Evolutionary conservation across 75 land plant genomes (phyloP).

Genomic region (Cryptomeria japonica): DNA sequence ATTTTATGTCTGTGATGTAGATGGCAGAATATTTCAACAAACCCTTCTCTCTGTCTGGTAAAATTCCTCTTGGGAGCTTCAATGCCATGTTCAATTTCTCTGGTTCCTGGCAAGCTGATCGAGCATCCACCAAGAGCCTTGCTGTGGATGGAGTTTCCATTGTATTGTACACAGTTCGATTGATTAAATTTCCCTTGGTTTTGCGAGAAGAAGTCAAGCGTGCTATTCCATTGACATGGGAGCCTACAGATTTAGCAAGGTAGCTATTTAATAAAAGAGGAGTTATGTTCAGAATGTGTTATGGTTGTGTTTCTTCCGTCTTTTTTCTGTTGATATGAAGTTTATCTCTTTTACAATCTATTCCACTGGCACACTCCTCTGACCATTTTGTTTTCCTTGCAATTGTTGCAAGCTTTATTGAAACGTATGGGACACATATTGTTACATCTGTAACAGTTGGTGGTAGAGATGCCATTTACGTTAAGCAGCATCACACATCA

Average conservation of each 20-base stretch:
- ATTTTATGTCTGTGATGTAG: slow-evolving; percentile 17
- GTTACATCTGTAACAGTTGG: slow-evolving; percentile 48
- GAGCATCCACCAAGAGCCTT: slow-evolving; percentile 37
- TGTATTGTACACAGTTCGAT: slow-evolving; percentile 21
- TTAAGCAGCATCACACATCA: slow-evolving; percentile 52
- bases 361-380: not conserved
- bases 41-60: slow-evolving; percentile 22
- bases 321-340: not conserved
- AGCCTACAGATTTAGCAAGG: slow-evolving; percentile 46
- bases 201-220: slow-evolving; percentile 36
- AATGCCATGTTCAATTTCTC: slow-evolving; percentile 46
- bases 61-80: slow-evolving; percentile 39
- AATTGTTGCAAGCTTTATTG: slow-evolving; percentile 47
- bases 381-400: not conserved
- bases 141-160: slow-evolving; percentile 37
- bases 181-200: slow-evolving; percentile 24
- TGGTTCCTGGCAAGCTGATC: slow-evolving; percentile 40
- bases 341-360: not conserved
- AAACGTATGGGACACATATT: slow-evolving; percentile 65
- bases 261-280: slow-evolving; percentile 17
- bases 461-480: slow-evolving; percentile 56
- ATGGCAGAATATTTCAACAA: slow-evolving; percentile 46
- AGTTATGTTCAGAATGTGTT: not conserved
- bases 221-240: slow-evolving; percentile 43
- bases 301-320: not conserved